Percentiles rank a stretch among this genome's conserved stretches.
These are phyloP conservation scores for Phellopilus nigrolimitatus DNA, from an alignment of 1,284 basidiomycete species.

Conservation along the genomic window DNA sequence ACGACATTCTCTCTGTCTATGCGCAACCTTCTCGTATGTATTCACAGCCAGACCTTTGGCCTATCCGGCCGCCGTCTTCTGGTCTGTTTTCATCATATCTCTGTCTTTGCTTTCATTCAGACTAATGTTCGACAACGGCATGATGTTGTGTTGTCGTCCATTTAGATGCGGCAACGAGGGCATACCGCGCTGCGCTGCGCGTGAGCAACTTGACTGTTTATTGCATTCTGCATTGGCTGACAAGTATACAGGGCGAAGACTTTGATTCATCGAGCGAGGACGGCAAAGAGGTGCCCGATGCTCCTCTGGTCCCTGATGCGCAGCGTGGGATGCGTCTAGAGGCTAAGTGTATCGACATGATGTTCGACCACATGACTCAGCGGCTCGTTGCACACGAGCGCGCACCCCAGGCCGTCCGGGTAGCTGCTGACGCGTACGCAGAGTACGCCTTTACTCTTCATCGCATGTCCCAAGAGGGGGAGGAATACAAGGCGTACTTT, in stretches of 20 bases:
- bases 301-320: not conserved
- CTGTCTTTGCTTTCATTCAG: too few relatives aligned
- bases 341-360: slow-evolving; percentile 6
- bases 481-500: not conserved
- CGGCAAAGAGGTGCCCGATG: slow-evolving; percentile 51
- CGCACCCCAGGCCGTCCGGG: not conserved
- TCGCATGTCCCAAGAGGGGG: not conserved
- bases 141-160: too few relatives aligned
- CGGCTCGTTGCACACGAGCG: not conserved
- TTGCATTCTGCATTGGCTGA: slow-evolving; percentile 43
- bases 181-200: not conserved
- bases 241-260: slow-evolving; percentile 50
- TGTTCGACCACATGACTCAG: not conserved
- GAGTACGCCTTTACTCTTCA: slow-evolving; percentile 8
- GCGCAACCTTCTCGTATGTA: too few relatives aligned
- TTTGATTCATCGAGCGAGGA: slow-evolving; percentile 48
- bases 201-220: not conserved
- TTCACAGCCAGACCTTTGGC: too few relatives aligned
- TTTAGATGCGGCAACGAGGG: not conserved
- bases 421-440: not conserved
- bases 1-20: too few relatives aligned
- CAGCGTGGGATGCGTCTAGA: slow-evolving; percentile 4
- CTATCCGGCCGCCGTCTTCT: too few relatives aligned
- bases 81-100: too few relatives aligned
- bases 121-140: too few relatives aligned